Conservation (phyloP, 2,329 filamentous ascomycete species). For the Didymella lethalis region DNA sequence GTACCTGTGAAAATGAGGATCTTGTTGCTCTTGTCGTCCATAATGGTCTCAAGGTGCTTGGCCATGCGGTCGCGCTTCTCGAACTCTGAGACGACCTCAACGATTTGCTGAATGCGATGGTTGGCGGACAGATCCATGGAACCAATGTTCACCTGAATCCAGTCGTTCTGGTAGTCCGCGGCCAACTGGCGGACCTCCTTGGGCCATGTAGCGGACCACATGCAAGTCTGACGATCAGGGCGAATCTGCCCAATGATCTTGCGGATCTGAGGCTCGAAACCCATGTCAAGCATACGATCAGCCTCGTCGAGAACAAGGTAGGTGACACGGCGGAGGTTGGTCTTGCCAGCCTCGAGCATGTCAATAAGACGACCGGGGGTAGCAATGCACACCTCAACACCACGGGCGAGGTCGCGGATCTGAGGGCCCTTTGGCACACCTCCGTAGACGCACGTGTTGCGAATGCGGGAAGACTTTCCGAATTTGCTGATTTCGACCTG, state of each 20-base stretch:
- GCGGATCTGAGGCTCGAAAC: conserved; percentile 99
- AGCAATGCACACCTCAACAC: conserved; percentile 98
- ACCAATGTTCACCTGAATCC: conserved; percentile 98
- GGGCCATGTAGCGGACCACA: conserved; percentile 99
- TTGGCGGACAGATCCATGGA: conserved; percentile 96
- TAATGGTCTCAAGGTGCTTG: conserved; percentile 96
- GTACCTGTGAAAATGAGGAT: conserved; percentile 87
- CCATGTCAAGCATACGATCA: conserved; percentile 99
- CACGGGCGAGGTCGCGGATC: conserved; percentile 91
- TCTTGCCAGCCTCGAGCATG: conserved; percentile 97
- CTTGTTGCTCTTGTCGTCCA: conserved; percentile 97
- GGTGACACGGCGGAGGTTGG: conserved; percentile 95
- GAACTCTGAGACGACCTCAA: conserved; percentile 93
- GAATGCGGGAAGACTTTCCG: conserved; percentile 94
- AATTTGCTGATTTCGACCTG: conserved; percentile 99
- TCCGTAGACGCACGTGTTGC: conserved; percentile 98
- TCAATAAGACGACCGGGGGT: conserved; percentile 98
- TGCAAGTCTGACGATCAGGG: conserved; percentile 97
- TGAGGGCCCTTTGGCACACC: conserved; percentile 98
- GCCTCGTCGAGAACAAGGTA: conserved; percentile 99
- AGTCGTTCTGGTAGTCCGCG: conserved; percentile 89
- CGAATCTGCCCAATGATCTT: conserved; percentile 98
- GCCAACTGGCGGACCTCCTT: conserved; percentile 96
- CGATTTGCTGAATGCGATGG: conserved; percentile 96
- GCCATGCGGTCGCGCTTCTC: conserved; percentile 98